Percentiles rank a stretch among this genome's conserved stretches.
These are phyloP conservation scores for Kwoniella sp. DNA, from an alignment of 768 basidiomycete species.

Conservation along the genomic window DNA sequence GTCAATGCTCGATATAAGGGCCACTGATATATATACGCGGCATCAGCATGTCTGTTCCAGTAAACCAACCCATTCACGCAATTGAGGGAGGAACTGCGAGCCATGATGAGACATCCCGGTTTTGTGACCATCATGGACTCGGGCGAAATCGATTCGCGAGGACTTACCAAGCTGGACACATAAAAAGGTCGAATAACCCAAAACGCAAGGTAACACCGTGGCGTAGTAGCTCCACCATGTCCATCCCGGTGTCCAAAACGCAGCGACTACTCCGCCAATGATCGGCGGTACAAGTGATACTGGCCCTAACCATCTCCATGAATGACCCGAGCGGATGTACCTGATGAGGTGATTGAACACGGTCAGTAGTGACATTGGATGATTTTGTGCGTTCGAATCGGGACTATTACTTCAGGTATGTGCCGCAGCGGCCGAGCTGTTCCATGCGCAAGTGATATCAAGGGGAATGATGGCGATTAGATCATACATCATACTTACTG, in stretches of 20 bases:
- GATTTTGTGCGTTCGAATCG: no score
- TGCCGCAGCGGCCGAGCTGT: no score
- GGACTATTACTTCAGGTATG: no score
- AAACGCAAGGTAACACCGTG: conserved; percentile 43
- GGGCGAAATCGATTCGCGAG: not conserved
- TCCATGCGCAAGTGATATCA: no score
- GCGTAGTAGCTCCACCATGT: conserved; percentile 43
- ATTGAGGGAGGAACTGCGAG: no score
- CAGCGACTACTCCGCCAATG: conserved; percentile 36
- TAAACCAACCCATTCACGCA: no score
- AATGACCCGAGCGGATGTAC: conserved; percentile 47
- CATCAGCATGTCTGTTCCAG: no score
- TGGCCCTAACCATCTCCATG: conserved; percentile 40
- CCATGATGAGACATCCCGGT: no score
- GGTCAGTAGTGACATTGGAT: no score
- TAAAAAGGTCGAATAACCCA: conserved; percentile 53
- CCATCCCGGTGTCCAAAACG: conserved; percentile 44
- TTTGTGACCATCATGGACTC: no score
- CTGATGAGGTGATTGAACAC: conserved; percentile 9
- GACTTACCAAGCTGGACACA: conserved; percentile 49
- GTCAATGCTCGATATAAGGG: conserved; percentile 49
- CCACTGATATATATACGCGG: conserved; percentile 30
- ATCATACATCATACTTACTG: no score
- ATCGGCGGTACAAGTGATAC: conserved; percentile 42
- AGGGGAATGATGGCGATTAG: no score